Evolutionary conservation across 306 rosid genomes (phyloP).

Genomic region (Hippophae gyantsensis): DNA sequence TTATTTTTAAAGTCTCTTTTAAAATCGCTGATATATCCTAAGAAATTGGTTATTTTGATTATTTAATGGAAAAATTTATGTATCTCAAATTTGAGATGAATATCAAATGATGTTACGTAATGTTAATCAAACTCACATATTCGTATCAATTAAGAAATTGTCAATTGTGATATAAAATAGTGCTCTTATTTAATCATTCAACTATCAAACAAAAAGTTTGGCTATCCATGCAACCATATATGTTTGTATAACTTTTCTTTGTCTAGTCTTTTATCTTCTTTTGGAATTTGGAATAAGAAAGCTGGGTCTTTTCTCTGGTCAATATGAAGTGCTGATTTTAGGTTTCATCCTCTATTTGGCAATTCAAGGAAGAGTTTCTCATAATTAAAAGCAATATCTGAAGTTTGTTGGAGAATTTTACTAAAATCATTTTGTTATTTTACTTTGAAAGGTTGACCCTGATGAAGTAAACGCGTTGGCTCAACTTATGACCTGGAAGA

Average conservation of each 20-base stretch:
- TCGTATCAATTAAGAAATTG: too few relatives aligned
- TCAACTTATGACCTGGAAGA: conserved; percentile 68
- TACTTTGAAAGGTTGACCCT: conserved; percentile 41
- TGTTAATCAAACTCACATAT: too few relatives aligned
- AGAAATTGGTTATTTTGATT: not conserved
- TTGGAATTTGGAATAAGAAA: not conserved
- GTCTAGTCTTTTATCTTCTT: not conserved
- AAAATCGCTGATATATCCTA: not conserved
- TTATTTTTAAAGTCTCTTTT: not conserved
- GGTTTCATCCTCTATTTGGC: not conserved
- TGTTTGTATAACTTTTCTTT: too few relatives aligned
- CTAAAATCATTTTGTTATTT: conserved; percentile 8
- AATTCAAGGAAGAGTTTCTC: not conserved
- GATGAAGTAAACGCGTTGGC: conserved; percentile 64
- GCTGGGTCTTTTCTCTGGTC: not conserved
- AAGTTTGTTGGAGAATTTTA: conserved; percentile 1
- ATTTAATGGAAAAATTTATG: not conserved
- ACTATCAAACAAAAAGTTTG: too few relatives aligned
- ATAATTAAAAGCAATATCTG: not conserved
- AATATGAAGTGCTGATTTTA: not conserved
- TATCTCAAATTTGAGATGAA: not conserved
- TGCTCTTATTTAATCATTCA: too few relatives aligned
- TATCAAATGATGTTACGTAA: too few relatives aligned
- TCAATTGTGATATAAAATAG: too few relatives aligned
- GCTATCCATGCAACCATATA: too few relatives aligned